Base-by-base conservation (phyloP, 2,329 filamentous ascomycete species). In the Trichoderma endophyticum region DNA sequence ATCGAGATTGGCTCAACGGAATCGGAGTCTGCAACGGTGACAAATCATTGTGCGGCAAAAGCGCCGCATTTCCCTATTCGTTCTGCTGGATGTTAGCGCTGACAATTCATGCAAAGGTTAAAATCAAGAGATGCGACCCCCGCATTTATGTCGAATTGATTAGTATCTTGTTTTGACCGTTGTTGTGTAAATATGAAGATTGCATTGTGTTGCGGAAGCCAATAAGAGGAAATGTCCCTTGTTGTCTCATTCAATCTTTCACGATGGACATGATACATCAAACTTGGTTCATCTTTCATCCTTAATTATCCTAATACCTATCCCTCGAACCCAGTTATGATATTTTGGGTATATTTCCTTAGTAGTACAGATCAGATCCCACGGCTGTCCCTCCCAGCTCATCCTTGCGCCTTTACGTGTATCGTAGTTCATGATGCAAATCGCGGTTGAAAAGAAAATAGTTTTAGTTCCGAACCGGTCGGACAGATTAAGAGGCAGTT, bases 351-450 rank as follows among this genome's bases (percentile, higher is more conserved):
- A 39, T 70, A 59, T 70, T 24, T 63, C 59, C 48, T 56, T 54
- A 43, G 12, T 14, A 39, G 26, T 57, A 56, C 57, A 61, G 28
- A 69, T 61, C 8, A 60, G 26, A 70, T 62, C 9, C 28, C 39
- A 60, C 36, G 4, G 54, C 34, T 34, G 15, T 60, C 48, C 57
- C 21, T 43, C 14, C 51, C 28, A 66, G n/a, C 54, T 11, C 51
- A 32, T 43, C 57, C 43, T 60, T 68, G 64, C 43, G 70, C 64
- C 57, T 70, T 70, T 70, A 62, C 57, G 12, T 69, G 6, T 63
- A 61, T 59, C 71, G 59, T 63, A 69, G 43, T 69, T 71, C 70
- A 26, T 72, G 56, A 63, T 36, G 59, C 48, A 70, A 56, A 63
- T 28, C 61, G 51, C 18, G 32, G 63, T 56, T 39, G 63, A 72